These are phyloP conservation scores for Neofusicoccum laricinum DNA, from an alignment of 2,329 filamentous ascomycete species.

Conservation along the genomic window DNA sequence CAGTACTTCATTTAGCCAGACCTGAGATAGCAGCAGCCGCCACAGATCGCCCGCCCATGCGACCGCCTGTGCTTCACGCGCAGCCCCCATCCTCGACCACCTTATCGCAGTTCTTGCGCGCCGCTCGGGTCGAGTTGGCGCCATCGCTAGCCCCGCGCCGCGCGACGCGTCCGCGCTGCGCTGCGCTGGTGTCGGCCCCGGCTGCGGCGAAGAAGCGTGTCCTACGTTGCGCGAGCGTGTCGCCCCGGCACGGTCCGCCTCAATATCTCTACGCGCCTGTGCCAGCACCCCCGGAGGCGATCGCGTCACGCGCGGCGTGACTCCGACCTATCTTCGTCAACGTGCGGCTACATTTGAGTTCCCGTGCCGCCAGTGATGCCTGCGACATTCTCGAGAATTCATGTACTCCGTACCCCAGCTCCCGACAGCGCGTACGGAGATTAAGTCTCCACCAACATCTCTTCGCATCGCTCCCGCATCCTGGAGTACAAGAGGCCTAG, in stretches of 20 bases:
- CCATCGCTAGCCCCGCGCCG: neutral
- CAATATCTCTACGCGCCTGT: slow-evolving; percentile 8
- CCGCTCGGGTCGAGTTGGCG: neutral
- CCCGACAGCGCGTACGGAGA: slow-evolving; percentile 8
- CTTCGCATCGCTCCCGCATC: neutral
- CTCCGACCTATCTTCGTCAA: neutral
- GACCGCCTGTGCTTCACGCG: neutral
- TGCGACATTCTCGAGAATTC: neutral
- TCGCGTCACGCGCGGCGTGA: neutral
- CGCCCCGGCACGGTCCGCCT: neutral
- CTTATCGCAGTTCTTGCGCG: neutral
- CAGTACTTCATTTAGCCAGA: neutral
- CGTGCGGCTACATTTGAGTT: neutral
- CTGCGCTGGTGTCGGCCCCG: neutral
- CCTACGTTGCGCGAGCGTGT: slow-evolving; percentile 11
- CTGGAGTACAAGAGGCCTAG: neutral
- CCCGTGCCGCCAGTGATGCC: neutral
- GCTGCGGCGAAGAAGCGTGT: slow-evolving; percentile 5
- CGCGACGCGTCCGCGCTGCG: neutral
- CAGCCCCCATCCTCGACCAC: neutral
- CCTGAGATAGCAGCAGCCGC: neutral
- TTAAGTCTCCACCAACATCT: neutral
- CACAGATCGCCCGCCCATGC: neutral
- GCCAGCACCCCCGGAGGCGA: neutral
- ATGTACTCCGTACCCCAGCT: neutral